Base-by-base conservation (phyloP, 768 basidiomycete species). In the Exsudoporus frostii region DNA sequence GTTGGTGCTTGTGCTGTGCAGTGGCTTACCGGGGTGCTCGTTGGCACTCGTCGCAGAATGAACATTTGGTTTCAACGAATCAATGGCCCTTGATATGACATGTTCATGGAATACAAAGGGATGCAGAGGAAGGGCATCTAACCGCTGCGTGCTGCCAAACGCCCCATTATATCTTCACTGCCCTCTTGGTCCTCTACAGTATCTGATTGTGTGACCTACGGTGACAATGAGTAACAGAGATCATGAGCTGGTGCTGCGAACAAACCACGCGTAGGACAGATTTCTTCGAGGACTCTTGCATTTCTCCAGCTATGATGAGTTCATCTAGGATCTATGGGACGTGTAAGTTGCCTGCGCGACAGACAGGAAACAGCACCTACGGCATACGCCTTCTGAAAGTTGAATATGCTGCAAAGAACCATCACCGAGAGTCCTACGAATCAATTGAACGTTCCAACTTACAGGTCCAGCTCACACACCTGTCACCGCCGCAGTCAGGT, bases 381-480 rank as follows among this genome's bases (percentile, higher is more conserved):
- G 5, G 90, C 84, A 67, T 93, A 97, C 2, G 95, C 96, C 69
- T 93, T 91, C 67, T 98, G 90, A 68, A 98, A 98, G 74, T 97
- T 97, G 81, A 97, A 98, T 60, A 98, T 96, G 48, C 92, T 94
- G 36, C 42, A 46, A n/a, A 45, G 7, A n/a, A 43, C 38, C 43
- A n/a, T 51, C 48, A 36, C n/a, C 19, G 36, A 43, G 37, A 33
- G 4, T 30, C 14, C 34, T 20, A n/a, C 34, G 34, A 24, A 20
- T 13, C 1, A 14, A 4, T 17, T 2, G 8, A 53, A 48, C 7
- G 41, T 29, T 10, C 20, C 42, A 17, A 61, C 84, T 67, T 66
- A 94, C 92, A 98, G 75, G 71, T 98, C 96, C 51, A 98, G 75
- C 69, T 98, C 96, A 74, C 88, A 90, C 27, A 91, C 89, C 89